Evolutionary conservation across 148 eudicot genomes (phyloP).

Genomic region (Chenopodium berlandieri): DNA sequence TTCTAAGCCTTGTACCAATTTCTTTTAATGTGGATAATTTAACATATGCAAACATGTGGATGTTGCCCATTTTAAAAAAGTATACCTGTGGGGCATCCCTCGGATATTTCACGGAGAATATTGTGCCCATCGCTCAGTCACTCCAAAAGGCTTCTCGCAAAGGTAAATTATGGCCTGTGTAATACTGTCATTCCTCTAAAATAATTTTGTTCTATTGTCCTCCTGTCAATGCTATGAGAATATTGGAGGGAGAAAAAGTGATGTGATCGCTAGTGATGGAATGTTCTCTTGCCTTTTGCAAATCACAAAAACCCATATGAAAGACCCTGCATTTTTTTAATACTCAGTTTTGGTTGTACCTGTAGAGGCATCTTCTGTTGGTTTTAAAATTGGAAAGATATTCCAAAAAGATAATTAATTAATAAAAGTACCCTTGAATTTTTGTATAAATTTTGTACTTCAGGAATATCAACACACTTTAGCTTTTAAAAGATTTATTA

Average conservation of each 20-base stretch:
- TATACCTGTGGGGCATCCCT: conserved; percentile 66
- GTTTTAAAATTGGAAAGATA: too few relatives aligned
- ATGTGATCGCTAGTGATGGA: background rate
- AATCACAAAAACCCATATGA: background rate
- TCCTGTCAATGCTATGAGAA: background rate
- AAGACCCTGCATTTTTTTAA: background rate
- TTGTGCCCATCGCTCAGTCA: conserved; percentile 75
- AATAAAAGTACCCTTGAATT: background rate
- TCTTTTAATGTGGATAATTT: conserved; percentile 41
- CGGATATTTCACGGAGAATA: conserved; percentile 63
- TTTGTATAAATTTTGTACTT: too few relatives aligned
- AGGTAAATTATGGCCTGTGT: conserved; percentile 44
- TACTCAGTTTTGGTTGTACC: background rate
- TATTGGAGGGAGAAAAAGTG: background rate
- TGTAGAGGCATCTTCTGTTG: too few relatives aligned
- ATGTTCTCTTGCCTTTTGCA: background rate
- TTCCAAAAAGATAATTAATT: too few relatives aligned
- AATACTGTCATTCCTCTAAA: background rate
- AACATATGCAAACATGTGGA: conserved; percentile 75
- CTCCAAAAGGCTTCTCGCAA: conserved; percentile 47
- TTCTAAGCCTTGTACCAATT: conserved; percentile 62
- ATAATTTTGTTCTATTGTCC: background rate
- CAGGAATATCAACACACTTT: too few relatives aligned
- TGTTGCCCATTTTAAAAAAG: conserved; percentile 63
- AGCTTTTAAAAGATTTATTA: too few relatives aligned